These are phyloP conservation scores for Chimonanthus salicifolius DNA, from an alignment of 164 flowering plant genomes.

Conservation along the genomic window DNA sequence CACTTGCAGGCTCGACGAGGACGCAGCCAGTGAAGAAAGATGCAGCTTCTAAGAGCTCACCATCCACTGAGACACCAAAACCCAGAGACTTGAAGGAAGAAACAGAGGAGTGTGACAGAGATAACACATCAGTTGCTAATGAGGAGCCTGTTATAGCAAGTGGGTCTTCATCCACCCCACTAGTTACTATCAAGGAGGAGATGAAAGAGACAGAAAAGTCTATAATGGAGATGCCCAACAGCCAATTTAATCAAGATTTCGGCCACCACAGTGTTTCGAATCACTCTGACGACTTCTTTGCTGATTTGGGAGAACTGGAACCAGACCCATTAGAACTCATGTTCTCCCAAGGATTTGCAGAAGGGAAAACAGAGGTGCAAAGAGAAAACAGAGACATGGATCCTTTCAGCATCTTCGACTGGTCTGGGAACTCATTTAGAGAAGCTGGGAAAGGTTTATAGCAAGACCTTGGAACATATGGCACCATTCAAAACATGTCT, in stretches of 20 bases:
- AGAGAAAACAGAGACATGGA: constrained; percentile 35
- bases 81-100: constrained; percentile 36
- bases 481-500: constrained; percentile 2
- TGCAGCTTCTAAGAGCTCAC: constrained; percentile 22
- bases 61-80: constrained; percentile 18
- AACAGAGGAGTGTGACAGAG: constrained; percentile 22
- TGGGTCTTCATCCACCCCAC: not conserved
- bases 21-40: constrained; percentile 44
- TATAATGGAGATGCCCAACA: constrained; percentile 18
- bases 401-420: constrained; percentile 57
- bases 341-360: constrained; percentile 36
- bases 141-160: not conserved
- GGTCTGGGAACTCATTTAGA: constrained; percentile 38
- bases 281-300: constrained; percentile 49
- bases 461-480: constrained; percentile 25
- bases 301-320: constrained; percentile 60
- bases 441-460: constrained; percentile 32
- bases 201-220: constrained; percentile 23
- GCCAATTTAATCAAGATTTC: constrained; percentile 27
- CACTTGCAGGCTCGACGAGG: constrained; percentile 84
- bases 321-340: constrained; percentile 50
- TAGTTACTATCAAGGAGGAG: constrained; percentile 42
- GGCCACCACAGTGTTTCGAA: constrained; percentile 19
- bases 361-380: constrained; percentile 21
- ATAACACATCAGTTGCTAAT: not conserved